Evolutionary conservation across 306 rosid genomes (phyloP).

Genomic region (Rosa rugosa): DNA sequence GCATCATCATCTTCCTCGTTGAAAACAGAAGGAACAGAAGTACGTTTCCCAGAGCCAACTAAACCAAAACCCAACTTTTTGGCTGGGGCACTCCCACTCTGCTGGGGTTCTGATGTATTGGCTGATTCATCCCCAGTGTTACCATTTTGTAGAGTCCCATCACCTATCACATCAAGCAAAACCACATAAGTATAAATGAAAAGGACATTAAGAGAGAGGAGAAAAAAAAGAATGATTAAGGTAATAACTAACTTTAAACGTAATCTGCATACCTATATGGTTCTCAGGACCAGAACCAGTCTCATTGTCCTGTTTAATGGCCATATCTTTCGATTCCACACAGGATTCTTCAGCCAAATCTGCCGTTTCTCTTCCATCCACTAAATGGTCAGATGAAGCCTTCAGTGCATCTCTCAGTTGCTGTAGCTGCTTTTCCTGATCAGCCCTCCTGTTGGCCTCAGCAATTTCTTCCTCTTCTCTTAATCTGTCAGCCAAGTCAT

Average conservation of each 20-base stretch:
- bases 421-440: constrained; percentile 69
- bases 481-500: constrained; percentile 71
- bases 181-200: constrained; percentile 24
- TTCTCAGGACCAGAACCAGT: constrained; percentile 49
- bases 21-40: constrained; percentile 88
- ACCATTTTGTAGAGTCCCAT: constrained; percentile 48
- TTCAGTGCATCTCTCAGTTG: constrained; percentile 59
- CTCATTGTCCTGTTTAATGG: constrained; percentile 39
- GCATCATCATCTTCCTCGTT: constrained; percentile 96
- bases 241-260: background rate
- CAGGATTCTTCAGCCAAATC: constrained; percentile 43
- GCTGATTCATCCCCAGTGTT: constrained; percentile 49
- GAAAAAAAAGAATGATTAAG: background rate
- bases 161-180: constrained; percentile 51
- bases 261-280: constrained; percentile 45
- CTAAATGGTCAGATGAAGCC: constrained; percentile 42
- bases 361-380: constrained; percentile 40
- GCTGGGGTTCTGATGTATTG: constrained; percentile 58
- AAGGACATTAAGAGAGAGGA: background rate
- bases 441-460: constrained; percentile 73
- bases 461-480: constrained; percentile 90
- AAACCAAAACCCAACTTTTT: constrained; percentile 96
- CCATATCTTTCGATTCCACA: constrained; percentile 43
- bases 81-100: constrained; percentile 61
- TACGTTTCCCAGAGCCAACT: constrained; percentile 93